Percentiles rank a stretch among this genome's conserved stretches.
Conservation (phyloP, 768 basidiomycete species). For the Myochromella boudieri region DNA sequence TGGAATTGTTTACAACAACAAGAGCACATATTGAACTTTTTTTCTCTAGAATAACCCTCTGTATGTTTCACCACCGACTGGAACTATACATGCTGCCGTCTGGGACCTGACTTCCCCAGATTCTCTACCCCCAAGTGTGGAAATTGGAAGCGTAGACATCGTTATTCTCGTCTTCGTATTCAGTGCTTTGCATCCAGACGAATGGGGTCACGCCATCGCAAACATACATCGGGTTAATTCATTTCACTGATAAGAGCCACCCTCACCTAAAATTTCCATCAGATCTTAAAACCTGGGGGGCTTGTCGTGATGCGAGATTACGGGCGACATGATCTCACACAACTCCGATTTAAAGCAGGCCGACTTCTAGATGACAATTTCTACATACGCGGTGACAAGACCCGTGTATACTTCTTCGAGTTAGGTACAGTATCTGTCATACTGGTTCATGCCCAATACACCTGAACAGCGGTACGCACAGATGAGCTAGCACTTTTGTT, state of each 20-base stretch:
- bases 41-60: slow-evolving; percentile 61
- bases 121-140: slow-evolving; percentile 61
- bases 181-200: slow-evolving; percentile 88
- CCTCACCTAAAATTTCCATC: neutral
- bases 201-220: slow-evolving; percentile 81
- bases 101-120: slow-evolving; percentile 84
- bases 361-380: slow-evolving; percentile 91
- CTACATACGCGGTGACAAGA: slow-evolving; percentile 96
- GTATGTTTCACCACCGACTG: slow-evolving; percentile 65
- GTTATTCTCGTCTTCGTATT: slow-evolving; percentile 92
- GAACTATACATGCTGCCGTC: slow-evolving; percentile 74
- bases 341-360: slow-evolving; percentile 87
- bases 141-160: slow-evolving; percentile 77
- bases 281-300: slow-evolving; percentile 93
- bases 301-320: slow-evolving; percentile 88
- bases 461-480: slow-evolving; percentile 24
- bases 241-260: neutral
- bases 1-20: neutral
- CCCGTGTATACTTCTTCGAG: slow-evolving; percentile 96
- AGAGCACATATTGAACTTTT: slow-evolving; percentile 4
- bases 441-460: neutral
- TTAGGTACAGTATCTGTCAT: slow-evolving; percentile 48
- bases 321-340: slow-evolving; percentile 92
- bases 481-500: slow-evolving; percentile 82
- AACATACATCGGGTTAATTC: slow-evolving; percentile 72